phyloP scores from a whole-genome alignment of 192 early-diverging fungal genomes.

The Diversispora epigaea region DNA sequence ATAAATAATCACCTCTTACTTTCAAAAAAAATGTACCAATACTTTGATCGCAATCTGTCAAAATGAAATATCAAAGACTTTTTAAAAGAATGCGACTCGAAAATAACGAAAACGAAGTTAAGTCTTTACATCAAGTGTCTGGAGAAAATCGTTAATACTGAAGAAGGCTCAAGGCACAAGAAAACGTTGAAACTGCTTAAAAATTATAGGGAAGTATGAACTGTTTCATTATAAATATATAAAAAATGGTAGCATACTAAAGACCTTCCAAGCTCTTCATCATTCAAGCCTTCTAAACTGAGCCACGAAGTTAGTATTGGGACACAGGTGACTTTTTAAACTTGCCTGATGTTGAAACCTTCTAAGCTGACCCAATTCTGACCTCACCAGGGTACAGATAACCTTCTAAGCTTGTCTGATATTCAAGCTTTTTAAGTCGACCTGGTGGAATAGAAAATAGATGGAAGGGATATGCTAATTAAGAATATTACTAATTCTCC shows the following conservation, averaged over 20 bases:
- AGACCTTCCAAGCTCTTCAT: background rate
- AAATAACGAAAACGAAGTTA: background rate
- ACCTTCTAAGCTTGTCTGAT: background rate
- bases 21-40: constrained; percentile 5
- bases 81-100: constrained; percentile 10
- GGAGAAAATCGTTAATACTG: background rate
- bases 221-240: background rate
- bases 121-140: background rate
- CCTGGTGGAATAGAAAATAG: constrained; percentile 8
- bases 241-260: constrained; percentile 14
- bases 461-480: background rate
- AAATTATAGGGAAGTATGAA: background rate
- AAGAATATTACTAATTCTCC: constrained; percentile 19
- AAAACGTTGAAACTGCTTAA: background rate
- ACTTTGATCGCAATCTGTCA: constrained; percentile 15
- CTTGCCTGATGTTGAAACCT: constrained; percentile 7
- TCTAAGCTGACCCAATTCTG: constrained; percentile 2
- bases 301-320: constrained; percentile 20
- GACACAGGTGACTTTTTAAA: constrained; percentile 6
- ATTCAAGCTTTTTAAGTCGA: background rate
- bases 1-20: no score
- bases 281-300: constrained; percentile 21
- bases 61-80: constrained; percentile 13
- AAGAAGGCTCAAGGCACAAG: background rate
- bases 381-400: background rate